These are phyloP conservation scores for Alternaria triticimaculans DNA, from an alignment of 2,329 filamentous ascomycete species.

Conservation along the genomic window DNA sequence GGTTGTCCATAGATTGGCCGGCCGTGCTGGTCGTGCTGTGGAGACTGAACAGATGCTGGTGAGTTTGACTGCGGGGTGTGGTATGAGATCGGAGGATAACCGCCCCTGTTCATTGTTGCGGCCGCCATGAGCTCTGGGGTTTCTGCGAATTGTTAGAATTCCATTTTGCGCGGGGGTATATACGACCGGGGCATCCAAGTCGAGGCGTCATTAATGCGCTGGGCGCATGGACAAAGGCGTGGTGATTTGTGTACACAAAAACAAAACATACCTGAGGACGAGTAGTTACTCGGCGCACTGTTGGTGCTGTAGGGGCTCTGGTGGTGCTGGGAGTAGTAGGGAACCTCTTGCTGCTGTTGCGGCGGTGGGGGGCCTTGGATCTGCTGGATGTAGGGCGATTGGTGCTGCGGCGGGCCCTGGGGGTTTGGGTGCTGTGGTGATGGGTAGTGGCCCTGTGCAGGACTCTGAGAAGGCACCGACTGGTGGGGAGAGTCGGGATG, in stretches of 20 bases:
- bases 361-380: slow-evolving; percentile 68
- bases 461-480: slow-evolving; percentile 65
- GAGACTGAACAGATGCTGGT: slow-evolving; percentile 89
- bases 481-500: slow-evolving; percentile 70
- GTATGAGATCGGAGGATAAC: slow-evolving; percentile 84
- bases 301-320: slow-evolving; percentile 84
- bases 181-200: slow-evolving; percentile 9
- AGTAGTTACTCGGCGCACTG: slow-evolving; percentile 82
- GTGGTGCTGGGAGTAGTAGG: slow-evolving; percentile 80
- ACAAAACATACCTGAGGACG: slow-evolving; percentile 65
- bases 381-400: slow-evolving; percentile 70
- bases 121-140: slow-evolving; percentile 73
- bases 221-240: slow-evolving; percentile 13
- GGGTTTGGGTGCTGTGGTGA: slow-evolving; percentile 70
- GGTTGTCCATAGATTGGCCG: slow-evolving; percentile 84
- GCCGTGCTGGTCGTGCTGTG: slow-evolving; percentile 86
- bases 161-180: slow-evolving; percentile 8
- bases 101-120: slow-evolving; percentile 68
- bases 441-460: slow-evolving; percentile 66
- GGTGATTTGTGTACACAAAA: slow-evolving; percentile 6
- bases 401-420: slow-evolving; percentile 58
- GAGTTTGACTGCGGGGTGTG: slow-evolving; percentile 96
- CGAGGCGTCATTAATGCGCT: slow-evolving; percentile 18
- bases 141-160: slow-evolving; percentile 68
- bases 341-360: slow-evolving; percentile 69